phyloP scores from a whole-genome alignment of 1,284 basidiomycete genomes.

The Hemileia vastatrix region DNA sequence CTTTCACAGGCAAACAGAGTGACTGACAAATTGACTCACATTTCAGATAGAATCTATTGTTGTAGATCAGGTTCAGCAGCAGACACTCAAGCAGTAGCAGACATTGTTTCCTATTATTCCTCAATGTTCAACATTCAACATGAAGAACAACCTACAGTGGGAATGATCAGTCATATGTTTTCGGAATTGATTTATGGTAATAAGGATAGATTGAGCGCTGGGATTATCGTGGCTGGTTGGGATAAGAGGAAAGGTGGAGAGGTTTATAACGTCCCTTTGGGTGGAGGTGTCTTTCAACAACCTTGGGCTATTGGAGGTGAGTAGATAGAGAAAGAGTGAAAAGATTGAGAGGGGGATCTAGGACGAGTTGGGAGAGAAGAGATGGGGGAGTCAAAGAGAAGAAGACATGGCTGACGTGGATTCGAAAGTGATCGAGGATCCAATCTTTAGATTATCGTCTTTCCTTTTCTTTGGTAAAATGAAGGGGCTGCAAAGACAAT shows the following conservation, averaged over 20 bases:
- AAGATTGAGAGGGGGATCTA: too few relatives aligned
- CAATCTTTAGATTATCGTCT: too few relatives aligned
- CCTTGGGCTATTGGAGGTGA: slow-evolving; percentile 91
- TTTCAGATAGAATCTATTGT: slow-evolving; percentile 97
- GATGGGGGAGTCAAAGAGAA: too few relatives aligned
- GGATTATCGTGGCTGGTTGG: slow-evolving; percentile 98
- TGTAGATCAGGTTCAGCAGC: slow-evolving; percentile 97
- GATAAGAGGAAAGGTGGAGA: slow-evolving; percentile 85
- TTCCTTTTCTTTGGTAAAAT: too few relatives aligned
- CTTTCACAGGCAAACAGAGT: slow-evolving; percentile 76
- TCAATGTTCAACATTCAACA: slow-evolving; percentile 57
- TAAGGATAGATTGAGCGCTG: slow-evolving; percentile 59
- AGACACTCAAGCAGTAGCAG: slow-evolving; percentile 91
- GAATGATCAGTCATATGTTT: slow-evolving; percentile 38
- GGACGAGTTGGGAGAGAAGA: too few relatives aligned
- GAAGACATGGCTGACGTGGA: too few relatives aligned
- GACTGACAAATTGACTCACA: slow-evolving; percentile 93
- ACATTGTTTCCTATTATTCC: slow-evolving; percentile 76
- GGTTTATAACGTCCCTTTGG: slow-evolving; percentile 88
- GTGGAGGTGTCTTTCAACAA: slow-evolving; percentile 84
- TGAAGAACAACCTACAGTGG: slow-evolving; percentile 32
- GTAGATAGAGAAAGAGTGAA: not conserved
- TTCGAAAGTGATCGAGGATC: too few relatives aligned
- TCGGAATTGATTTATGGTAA: slow-evolving; percentile 39
- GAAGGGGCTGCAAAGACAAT: too few relatives aligned